Evolutionary conservation across 352 stramenopile species (phyloP).

Genomic region (Pythium inflatum): DNA sequence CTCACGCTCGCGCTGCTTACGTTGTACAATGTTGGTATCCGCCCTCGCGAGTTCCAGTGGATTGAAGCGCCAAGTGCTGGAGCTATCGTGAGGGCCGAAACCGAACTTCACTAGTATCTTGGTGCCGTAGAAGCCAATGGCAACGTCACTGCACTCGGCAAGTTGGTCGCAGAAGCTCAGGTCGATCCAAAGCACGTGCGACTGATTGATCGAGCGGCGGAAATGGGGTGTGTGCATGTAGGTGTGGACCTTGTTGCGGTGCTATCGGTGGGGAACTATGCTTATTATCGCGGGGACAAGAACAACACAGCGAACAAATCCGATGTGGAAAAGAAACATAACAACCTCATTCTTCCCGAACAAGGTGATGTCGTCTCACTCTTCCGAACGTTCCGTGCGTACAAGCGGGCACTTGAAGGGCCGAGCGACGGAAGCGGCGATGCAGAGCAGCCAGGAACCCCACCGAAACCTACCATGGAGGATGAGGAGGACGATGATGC

Average conservation of each 20-base stretch:
- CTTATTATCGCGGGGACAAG: constrained; percentile 28
- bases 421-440: neutral
- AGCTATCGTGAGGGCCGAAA: constrained; percentile 22
- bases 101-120: constrained; percentile 29
- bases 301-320: constrained; percentile 31
- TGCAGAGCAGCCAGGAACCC: neutral
- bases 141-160: constrained; percentile 25
- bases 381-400: constrained; percentile 28
- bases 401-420: constrained; percentile 24
- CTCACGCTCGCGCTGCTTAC: constrained; percentile 34
- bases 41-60: constrained; percentile 30
- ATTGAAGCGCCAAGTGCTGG: constrained; percentile 28
- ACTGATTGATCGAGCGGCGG: constrained; percentile 20
- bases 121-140: constrained; percentile 16
- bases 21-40: constrained; percentile 26
- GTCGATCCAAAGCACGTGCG: constrained; percentile 32
- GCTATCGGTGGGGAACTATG: constrained; percentile 27
- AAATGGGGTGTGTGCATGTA: constrained; percentile 8
- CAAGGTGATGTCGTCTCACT: constrained; percentile 35
- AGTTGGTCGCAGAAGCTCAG: constrained; percentile 28
- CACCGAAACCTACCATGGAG: constrained; percentile 1
- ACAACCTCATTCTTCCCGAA: constrained; percentile 20
- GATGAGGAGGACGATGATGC: constrained; percentile 17
- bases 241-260: constrained; percentile 31
- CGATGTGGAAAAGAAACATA: constrained; percentile 22